Percentiles rank a stretch among this genome's conserved stretches.
phyloP scores from a whole-genome alignment of 805 yeast genomes.

The Jamesozyma lodderae region DNA sequence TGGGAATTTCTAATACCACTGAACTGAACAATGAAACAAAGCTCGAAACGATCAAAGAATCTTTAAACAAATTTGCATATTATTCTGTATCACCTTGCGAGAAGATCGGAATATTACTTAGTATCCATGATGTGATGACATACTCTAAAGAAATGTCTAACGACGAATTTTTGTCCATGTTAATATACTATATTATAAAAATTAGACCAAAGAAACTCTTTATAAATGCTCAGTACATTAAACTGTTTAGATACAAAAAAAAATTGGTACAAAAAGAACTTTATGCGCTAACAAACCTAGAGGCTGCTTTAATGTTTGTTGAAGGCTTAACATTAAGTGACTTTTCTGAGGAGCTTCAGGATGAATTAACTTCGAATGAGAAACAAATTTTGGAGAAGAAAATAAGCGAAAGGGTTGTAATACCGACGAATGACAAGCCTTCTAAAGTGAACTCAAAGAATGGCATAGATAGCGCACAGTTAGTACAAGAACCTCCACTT shows the following conservation, averaged over 20 bases:
- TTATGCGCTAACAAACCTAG: slow-evolving; percentile 28
- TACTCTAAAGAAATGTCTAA: slow-evolving; percentile 22
- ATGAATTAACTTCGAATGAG: slow-evolving; percentile 11
- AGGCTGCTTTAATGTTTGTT: slow-evolving; percentile 29
- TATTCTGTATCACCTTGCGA: slow-evolving; percentile 26
- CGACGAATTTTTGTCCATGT: slow-evolving; percentile 26
- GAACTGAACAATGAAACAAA: slow-evolving; percentile 7
- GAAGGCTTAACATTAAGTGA: slow-evolving; percentile 22
- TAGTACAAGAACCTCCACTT: no score
- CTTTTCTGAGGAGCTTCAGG: slow-evolving; percentile 16
- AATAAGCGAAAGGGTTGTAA: slow-evolving; percentile 15
- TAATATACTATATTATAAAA: slow-evolving; percentile 24
- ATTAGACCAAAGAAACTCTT: slow-evolving; percentile 20
- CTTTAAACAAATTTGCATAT: slow-evolving; percentile 14
- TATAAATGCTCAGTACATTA: slow-evolving; percentile 24
- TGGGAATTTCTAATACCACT: slow-evolving; percentile 15
- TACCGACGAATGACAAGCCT: slow-evolving; percentile 9
- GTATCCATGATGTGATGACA: slow-evolving; percentile 23
- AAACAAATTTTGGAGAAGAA: slow-evolving; percentile 11
- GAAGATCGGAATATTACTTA: slow-evolving; percentile 19
- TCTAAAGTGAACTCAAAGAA: no score
- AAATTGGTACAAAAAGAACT: slow-evolving; percentile 27
- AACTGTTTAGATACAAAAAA: slow-evolving; percentile 27
- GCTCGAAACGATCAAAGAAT: slow-evolving; percentile 10
- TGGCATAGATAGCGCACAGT: no score